Base-by-base conservation (phyloP, 1,284 basidiomycete genomes). In the Cryptococcus sp. region DNA sequence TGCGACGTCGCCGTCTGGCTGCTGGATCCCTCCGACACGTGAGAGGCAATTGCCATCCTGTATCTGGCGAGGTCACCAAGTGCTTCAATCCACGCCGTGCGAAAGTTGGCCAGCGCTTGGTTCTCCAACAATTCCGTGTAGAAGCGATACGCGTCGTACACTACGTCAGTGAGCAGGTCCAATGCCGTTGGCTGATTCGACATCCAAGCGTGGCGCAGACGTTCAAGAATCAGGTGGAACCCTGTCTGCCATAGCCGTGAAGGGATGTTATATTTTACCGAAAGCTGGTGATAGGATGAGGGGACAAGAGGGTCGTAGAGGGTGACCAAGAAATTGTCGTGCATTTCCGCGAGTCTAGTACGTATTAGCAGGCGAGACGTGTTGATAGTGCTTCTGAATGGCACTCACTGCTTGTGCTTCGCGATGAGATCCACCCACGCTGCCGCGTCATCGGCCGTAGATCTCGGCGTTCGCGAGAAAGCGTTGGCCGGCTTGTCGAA, bases 41-140 rank as follows among this genome's bases (percentile, higher is more conserved):
- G 68, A 48, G 73, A 79, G 10, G 83, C 90, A n/a, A 96, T 90
- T 3, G 89, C 88, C 91, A 98, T 95, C 50, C 91, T 85, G 75
- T 96, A 98, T 27, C 94, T 83, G 0, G 95, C 93, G 38, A 99
- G 84, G 78, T 98, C 94, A 23, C 95, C 95, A 15, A 99, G 86
- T 5, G 93, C 92, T 76, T 99, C 94, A 53, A 98, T 86, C 93
- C 95, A 99, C 1, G 87, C 87, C 1, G 85, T 82, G 58, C 88
- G 86, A 81, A 94, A 94, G 10, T 80, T 78, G 13, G 77, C 78
- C 53, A 97, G 84, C 2, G 81, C 83, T 19, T 85, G 86, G 70
- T 94, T 89, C 71, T 98, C 95, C 54, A 93, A 83, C 7, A 99
- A 83, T 47, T 88, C 86, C 0, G 92, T 89, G 80, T 98, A 98